Evolutionary conservation across 1,284 basidiomycete genomes (phyloP), one percentile per base, ranked within the genome.

Genomic region (Marasmius tenuissimus): DNA sequence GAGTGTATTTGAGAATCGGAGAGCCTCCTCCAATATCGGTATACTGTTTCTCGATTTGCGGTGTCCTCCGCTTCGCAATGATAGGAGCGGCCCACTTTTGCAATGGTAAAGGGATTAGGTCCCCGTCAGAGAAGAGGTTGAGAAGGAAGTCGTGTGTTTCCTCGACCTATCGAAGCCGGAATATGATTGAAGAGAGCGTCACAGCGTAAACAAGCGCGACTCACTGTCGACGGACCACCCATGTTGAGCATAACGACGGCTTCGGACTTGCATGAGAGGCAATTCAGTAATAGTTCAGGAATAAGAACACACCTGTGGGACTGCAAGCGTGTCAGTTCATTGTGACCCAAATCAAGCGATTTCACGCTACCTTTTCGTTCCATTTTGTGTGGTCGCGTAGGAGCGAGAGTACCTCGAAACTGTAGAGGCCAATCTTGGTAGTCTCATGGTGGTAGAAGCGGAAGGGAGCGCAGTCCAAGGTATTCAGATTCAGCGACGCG

Each of bases 181-280:
- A 63, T 58, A 39, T 56, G 64, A 50, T 35, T 40, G 50, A 53
- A 50, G 38, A 48, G 33, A 57, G 8, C 37, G 38, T 47, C 49
- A 27, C 2, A 27, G 27, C 27, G 27, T 27, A 40, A 35, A 40
- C 45, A 8, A 22, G 48, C 33, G 38, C 37, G 49, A 74, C 87
- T 70, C 72, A 94, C 94, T 56, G 94, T 97, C 47, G 92, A 87
- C 10, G 97, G 97, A 0, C 97, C 97, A 52, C 97, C 97, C 97
- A 99, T 98, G 78, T 98, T 99, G 80, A 99, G 83, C 91, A 99
- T 93, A 38, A 99, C 93, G 63, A 99, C 85, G 45, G 92, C 97
- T 92, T 65, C 14, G 42, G 38, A 59, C 59, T 47, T 49, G 65
- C 49, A 49, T 54, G 66, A 65, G 63, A 67, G 54, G 60, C 48